Base-by-base conservation (phyloP, 495 filamentous ascomycete species). In the Podospora pseudoanserina region DNA sequence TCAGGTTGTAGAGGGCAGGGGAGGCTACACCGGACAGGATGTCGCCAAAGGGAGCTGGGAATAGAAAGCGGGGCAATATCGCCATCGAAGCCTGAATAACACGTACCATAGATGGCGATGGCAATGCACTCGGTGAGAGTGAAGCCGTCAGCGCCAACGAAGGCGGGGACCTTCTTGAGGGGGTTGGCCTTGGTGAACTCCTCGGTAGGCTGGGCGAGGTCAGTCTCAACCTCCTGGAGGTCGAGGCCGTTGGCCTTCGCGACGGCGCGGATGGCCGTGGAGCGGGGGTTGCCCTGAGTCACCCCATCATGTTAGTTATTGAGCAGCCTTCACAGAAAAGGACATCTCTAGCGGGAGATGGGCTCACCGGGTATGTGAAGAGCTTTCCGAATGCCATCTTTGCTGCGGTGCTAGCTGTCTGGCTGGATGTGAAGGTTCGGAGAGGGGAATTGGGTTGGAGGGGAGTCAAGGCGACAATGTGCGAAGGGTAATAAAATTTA, bases 41-140 rank as follows among this genome's bases (percentile, higher is more conserved):
- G 65, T 49, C 39, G 39, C 28, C 64, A 28, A 60, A 32, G 72
- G 61, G 5, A 7, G 19, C 32, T 54, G 55, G 27, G 49, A 28
- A 58, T 2, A 66, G 55, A 71, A 68, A 63, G 73, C 71, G 73
- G 74, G 74, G 73, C 71, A 73, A 30, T 39, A 34, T 5, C 60
- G 13, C 59, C 60, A 59, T 55, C 56, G 67, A 60, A 20, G 57
- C 26, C 58, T 54, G 39, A 65, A 70, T 59, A 39, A 28, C 68
- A 92, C 95, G 71, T 91, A 99, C 95, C 83, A 83, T 98, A 99
- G 84, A 99, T 90, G 75, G 93, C 92, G 73, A 99, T 95, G 79
- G 95, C 95, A 72, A 98, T 94, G 79, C 79, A 86, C 89, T 99
- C 95, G 67, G 86, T 87, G 64, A 99, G 88, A 71, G 85, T 85